phyloP scores from a whole-genome alignment of 2,329 filamentous ascomycete species.

The Monilinia fructigena region DNA sequence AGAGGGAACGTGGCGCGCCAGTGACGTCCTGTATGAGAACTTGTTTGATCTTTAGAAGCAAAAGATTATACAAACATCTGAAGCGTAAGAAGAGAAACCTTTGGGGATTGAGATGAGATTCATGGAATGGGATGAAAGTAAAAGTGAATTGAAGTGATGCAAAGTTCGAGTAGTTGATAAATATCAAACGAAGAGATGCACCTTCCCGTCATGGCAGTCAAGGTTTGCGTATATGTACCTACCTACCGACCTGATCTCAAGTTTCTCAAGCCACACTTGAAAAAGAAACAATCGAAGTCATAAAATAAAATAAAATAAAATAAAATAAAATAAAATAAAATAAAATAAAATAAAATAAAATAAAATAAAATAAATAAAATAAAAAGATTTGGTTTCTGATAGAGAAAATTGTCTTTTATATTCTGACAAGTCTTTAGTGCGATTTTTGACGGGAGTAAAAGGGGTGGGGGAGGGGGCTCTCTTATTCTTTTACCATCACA shows the following conservation, averaged over 20 bases:
- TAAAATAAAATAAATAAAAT: too few relatives aligned
- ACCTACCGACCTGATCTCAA: too few relatives aligned
- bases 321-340: too few relatives aligned
- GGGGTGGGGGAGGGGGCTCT: too few relatives aligned
- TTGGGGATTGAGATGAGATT: neutral
- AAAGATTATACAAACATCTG: neutral
- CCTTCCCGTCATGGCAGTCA: constrained; percentile 7
- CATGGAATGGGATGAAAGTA: neutral
- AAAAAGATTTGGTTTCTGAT: too few relatives aligned
- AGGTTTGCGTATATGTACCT: neutral
- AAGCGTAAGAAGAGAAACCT: neutral
- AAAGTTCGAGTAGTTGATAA: neutral
- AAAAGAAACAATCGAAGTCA: too few relatives aligned
- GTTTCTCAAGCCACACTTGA: neutral
- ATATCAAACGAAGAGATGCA: constrained; percentile 7
- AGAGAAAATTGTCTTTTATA: too few relatives aligned
- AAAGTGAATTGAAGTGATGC: neutral
- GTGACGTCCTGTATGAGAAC: neutral
- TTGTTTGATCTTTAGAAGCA: neutral
- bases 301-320: too few relatives aligned
- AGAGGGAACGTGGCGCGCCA: neutral
- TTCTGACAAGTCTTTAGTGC: too few relatives aligned
- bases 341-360: too few relatives aligned
- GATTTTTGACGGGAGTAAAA: too few relatives aligned
- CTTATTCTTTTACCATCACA: too few relatives aligned